Evolutionary conservation across 192 early-diverging fungal species (phyloP).

Genomic region (Funneliformis mosseae): DNA sequence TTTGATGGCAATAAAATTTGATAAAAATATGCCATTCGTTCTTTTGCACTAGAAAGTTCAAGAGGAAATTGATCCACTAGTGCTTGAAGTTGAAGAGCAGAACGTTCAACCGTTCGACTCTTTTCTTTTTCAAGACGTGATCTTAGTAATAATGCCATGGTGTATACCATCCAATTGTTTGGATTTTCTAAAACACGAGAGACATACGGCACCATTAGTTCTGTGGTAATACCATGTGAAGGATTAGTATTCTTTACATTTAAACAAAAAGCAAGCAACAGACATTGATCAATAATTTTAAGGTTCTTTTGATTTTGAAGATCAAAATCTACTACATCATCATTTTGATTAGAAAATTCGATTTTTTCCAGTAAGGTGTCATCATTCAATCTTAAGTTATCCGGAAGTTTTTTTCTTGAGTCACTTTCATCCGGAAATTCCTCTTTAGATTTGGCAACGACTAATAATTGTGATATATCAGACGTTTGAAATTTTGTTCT

Average conservation of each 20-base stretch:
- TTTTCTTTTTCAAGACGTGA: conserved; percentile 87
- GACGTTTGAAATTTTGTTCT: conserved; percentile 92
- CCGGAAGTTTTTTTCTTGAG: conserved; percentile 48
- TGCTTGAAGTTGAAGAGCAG: conserved; percentile 89
- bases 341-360: conserved; percentile 58
- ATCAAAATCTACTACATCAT: conserved; percentile 44
- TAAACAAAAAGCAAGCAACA: conserved; percentile 86
- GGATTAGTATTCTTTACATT: conserved; percentile 97
- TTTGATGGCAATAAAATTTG: conserved; percentile 82
- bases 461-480: conserved; percentile 88
- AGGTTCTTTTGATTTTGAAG: conserved; percentile 67
- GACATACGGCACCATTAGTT: conserved; percentile 97
- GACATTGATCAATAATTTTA: conserved; percentile 80
- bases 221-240: conserved; percentile 86
- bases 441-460: conserved; percentile 69
- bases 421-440: conserved; percentile 38
- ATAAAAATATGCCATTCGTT: conserved; percentile 82
- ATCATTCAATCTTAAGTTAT: conserved; percentile 84
- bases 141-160: conserved; percentile 90
- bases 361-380: conserved; percentile 90
- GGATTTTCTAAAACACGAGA: conserved; percentile 86
- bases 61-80: conserved; percentile 87
- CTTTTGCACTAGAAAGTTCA: conserved; percentile 67
- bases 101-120: conserved; percentile 87
- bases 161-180: conserved; percentile 98